These are phyloP conservation scores for Salix exigua DNA, from an alignment of 345 rosid genomes.

Conservation along the genomic window DNA sequence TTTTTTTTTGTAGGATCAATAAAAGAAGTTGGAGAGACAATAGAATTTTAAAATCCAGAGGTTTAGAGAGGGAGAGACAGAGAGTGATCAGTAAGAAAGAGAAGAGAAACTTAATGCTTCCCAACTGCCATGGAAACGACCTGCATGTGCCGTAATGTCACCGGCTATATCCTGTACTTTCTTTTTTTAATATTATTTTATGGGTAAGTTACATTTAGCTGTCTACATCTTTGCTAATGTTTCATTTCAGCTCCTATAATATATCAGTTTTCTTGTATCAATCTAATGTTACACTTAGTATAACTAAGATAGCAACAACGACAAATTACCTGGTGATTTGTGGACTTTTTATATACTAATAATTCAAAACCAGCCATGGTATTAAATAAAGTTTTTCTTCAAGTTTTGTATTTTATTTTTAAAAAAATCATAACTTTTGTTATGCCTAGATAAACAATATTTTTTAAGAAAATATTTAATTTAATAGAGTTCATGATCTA, in stretches of 20 bases:
- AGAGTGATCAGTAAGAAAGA: neutral
- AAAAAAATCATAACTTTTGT: too few relatives aligned
- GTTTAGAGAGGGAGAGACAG: conserved; percentile 11
- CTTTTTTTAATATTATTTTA: too few relatives aligned
- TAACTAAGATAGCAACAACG: too few relatives aligned
- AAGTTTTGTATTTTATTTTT: too few relatives aligned
- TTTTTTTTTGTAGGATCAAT: neutral
- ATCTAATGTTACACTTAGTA: neutral
- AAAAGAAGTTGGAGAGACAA: neutral
- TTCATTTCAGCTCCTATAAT: neutral
- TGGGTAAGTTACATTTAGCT: neutral
- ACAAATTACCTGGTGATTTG: too few relatives aligned
- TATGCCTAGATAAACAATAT: too few relatives aligned
- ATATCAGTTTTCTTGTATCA: neutral
- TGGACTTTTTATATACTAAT: too few relatives aligned
- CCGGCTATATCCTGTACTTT: conserved; percentile 12
- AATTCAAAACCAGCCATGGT: too few relatives aligned
- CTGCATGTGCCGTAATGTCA: conserved; percentile 43
- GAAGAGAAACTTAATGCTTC: conserved; percentile 54
- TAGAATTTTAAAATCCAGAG: conserved; percentile 1
- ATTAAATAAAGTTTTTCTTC: too few relatives aligned
- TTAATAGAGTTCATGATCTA: too few relatives aligned
- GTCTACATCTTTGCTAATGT: neutral
- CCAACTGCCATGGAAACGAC: conserved; percentile 63
- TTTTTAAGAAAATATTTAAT: too few relatives aligned